Conservation (phyloP, 1,284 basidiomycete species). For the Tylopilus sp. region DNA sequence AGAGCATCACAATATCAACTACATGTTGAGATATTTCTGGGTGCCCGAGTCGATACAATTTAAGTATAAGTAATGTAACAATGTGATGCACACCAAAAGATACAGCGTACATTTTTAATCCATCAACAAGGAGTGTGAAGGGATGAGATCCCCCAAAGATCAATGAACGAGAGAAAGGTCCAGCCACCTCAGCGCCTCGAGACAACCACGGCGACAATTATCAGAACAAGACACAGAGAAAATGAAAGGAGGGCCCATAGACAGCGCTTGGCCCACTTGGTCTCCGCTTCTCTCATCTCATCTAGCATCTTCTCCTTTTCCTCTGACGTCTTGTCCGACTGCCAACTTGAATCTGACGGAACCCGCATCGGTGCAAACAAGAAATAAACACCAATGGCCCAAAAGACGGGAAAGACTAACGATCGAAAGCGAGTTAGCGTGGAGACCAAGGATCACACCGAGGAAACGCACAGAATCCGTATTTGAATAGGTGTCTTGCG, state of each 20-base stretch:
- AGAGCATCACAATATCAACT: too few species aligned
- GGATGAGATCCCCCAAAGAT: constrained; percentile 5
- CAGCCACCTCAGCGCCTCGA: constrained; percentile 32
- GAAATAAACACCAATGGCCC: constrained; percentile 52
- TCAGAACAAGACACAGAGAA: constrained; percentile 33
- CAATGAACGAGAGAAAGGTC: constrained; percentile 5
- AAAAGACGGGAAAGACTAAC: constrained; percentile 57
- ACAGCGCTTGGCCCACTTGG: constrained; percentile 56
- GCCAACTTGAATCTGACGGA: constrained; percentile 51
- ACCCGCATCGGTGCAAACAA: constrained; percentile 51
- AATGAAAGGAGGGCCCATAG: constrained; percentile 45
- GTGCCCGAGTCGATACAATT: background rate
- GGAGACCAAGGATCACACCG: too few species aligned
- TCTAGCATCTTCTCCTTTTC: constrained; percentile 49
- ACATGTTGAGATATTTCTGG: too few species aligned
- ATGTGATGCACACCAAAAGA: constrained; percentile 4
- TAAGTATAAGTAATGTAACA: constrained; percentile 23
- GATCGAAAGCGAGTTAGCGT: background rate
- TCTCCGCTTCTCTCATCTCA: constrained; percentile 49
- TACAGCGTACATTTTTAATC: constrained; percentile 20
- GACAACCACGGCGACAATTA: constrained; percentile 36
- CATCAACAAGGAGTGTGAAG: constrained; percentile 16
- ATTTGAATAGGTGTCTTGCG: constrained; percentile 45
- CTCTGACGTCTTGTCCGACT: constrained; percentile 47
- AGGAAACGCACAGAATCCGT: constrained; percentile 39